Evolutionary conservation across 345 rosid genomes (phyloP).

Genomic region (Conringia planisiliqua): DNA sequence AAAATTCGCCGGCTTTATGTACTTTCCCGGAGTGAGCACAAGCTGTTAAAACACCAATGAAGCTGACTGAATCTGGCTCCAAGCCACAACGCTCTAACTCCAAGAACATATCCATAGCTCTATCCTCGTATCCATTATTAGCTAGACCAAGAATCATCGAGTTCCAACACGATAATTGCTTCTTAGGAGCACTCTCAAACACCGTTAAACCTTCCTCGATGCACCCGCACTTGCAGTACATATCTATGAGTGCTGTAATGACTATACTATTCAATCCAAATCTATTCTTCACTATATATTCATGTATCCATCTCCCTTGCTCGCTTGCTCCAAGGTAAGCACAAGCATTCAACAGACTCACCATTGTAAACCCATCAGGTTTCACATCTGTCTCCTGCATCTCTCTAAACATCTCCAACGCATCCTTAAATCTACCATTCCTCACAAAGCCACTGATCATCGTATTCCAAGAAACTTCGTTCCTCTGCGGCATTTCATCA

Average conservation of each 20-base stretch:
- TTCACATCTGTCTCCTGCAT: slow-evolving; percentile 46
- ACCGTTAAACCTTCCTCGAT: slow-evolving; percentile 47
- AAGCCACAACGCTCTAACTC: slow-evolving; percentile 45
- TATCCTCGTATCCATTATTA: slow-evolving; percentile 50
- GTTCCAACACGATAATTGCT: slow-evolving; percentile 72
- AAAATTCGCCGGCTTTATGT: slow-evolving; percentile 44
- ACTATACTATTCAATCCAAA: slow-evolving; percentile 52
- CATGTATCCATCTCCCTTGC: slow-evolving; percentile 79
- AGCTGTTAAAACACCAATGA: slow-evolving; percentile 68
- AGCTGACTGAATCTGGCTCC: slow-evolving; percentile 58
- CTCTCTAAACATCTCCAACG: slow-evolving; percentile 50
- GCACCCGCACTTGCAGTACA: slow-evolving; percentile 75
- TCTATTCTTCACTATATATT: slow-evolving; percentile 41
- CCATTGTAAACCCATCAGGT: slow-evolving; percentile 69
- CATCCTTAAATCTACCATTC: slow-evolving; percentile 50
- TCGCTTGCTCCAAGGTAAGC: slow-evolving; percentile 55
- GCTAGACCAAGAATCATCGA: slow-evolving; percentile 79
- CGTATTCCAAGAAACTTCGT: slow-evolving; percentile 64
- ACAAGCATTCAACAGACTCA: slow-evolving; percentile 69
- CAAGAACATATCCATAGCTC: slow-evolving; percentile 53
- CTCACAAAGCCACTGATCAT: slow-evolving; percentile 72
- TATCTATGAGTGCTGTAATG: slow-evolving; percentile 64
- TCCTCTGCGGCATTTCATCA: slow-evolving; percentile 47
- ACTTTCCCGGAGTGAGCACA: slow-evolving; percentile 64
- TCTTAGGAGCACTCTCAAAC: slow-evolving; percentile 35